phyloP scores from a whole-genome alignment of 108 stramenopile genomes.

The Parietichytrium sp. region DNA sequence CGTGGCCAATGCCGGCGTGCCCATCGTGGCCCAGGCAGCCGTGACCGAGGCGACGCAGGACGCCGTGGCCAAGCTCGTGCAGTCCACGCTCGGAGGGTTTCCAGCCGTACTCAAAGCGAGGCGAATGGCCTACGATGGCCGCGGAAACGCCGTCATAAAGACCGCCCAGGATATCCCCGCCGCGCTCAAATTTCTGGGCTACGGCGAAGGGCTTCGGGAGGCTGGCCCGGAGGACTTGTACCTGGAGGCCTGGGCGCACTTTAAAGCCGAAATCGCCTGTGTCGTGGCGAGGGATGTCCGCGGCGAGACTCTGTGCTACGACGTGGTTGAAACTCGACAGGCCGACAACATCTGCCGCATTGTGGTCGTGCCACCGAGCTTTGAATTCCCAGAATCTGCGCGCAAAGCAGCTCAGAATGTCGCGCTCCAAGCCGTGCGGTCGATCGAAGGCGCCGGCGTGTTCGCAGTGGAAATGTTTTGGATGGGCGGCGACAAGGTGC shows the following conservation, averaged over 20 bases:
- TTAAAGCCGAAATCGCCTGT: slow-evolving; percentile 86
- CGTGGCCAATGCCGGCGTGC: slow-evolving; percentile 70
- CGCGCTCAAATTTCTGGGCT: slow-evolving; percentile 54
- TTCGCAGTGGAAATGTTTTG: slow-evolving; percentile 96
- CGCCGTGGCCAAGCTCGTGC: slow-evolving; percentile 55
- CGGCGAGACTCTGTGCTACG: slow-evolving; percentile 76
- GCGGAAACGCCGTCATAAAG: slow-evolving; percentile 85
- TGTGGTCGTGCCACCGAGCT: slow-evolving; percentile 78
- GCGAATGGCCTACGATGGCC: slow-evolving; percentile 91
- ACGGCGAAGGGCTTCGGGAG: background rate
- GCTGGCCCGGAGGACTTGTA: slow-evolving; percentile 65
- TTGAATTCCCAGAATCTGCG: slow-evolving; percentile 55
- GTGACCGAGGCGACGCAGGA: slow-evolving; percentile 67
- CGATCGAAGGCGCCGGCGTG: slow-evolving; percentile 77
- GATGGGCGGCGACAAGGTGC: slow-evolving; percentile 62
- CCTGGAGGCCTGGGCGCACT: slow-evolving; percentile 91
- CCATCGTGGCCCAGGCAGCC: slow-evolving; percentile 68
- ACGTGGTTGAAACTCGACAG: slow-evolving; percentile 93
- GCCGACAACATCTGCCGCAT: slow-evolving; percentile 89
- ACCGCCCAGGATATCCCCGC: slow-evolving; percentile 55
- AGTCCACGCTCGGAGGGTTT: slow-evolving; percentile 64
- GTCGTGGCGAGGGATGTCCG: slow-evolving; percentile 85
- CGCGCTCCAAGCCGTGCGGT: slow-evolving; percentile 71
- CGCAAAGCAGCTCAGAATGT: slow-evolving; percentile 67
- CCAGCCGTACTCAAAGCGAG: slow-evolving; percentile 94